Conservation (phyloP, 2,329 filamentous ascomycete species). For the Colletotrichum tanaceti region DNA sequence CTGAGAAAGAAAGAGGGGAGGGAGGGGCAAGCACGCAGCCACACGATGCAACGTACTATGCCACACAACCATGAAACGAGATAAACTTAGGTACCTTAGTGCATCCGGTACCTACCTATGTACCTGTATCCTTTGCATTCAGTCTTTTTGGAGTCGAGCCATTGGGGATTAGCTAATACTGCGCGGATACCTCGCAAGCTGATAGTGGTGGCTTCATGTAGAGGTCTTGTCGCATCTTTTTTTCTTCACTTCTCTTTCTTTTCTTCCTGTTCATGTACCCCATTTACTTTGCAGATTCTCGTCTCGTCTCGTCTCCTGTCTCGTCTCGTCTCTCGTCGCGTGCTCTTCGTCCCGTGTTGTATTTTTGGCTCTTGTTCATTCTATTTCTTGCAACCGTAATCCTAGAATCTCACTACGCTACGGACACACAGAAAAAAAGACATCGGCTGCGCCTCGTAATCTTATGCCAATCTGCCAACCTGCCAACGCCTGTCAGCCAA, state of each 20-base stretch:
- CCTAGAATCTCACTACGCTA: no score
- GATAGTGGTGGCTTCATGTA: conserved; percentile 17
- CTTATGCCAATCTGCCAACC: background rate
- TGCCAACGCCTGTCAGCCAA: background rate
- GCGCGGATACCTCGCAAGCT: conserved; percentile 11
- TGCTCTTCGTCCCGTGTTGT: background rate
- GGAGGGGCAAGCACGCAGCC: no score
- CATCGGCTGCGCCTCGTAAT: conserved; percentile 11
- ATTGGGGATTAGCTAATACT: no score
- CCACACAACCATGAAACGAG: conserved; percentile 38
- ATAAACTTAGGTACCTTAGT: conserved; percentile 18
- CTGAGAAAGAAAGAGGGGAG: background rate
- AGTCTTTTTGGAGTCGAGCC: no score
- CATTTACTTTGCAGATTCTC: background rate
- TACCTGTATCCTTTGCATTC: background rate
- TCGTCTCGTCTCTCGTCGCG: no score
- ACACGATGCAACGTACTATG: conserved; percentile 19
- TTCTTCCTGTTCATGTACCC: no score
- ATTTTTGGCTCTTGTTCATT: background rate
- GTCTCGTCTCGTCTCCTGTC: conserved; percentile 10
- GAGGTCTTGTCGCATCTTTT: conserved; percentile 10
- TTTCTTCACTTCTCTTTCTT: no score
- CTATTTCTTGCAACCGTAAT: no score
- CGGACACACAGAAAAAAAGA: no score
- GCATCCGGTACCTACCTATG: background rate